Evolutionary conservation across 1,284 basidiomycete species (phyloP).

Genomic region (Leccinum pallidistipes): DNA sequence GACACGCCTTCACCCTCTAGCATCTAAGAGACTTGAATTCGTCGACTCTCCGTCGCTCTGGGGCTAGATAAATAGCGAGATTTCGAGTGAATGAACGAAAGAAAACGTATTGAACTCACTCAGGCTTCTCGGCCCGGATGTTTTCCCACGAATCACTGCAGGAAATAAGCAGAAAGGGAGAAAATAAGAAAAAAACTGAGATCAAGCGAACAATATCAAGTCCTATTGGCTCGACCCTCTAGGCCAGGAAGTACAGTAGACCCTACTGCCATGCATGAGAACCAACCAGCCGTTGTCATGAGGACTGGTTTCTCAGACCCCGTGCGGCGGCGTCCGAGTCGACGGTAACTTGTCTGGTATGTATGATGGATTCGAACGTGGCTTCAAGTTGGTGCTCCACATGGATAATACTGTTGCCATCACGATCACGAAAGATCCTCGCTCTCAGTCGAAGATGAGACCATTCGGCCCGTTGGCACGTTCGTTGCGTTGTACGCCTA

Average conservation of each 20-base stretch:
- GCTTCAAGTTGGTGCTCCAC: not conserved
- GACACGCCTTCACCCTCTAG: not conserved
- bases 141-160: too few relatives aligned
- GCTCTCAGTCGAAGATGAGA: not conserved
- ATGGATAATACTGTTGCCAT: not conserved
- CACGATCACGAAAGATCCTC: not conserved
- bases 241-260: too few relatives aligned
- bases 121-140: too few relatives aligned
- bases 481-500: not conserved
- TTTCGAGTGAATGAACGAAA: too few relatives aligned
- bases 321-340: not conserved
- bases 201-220: not conserved
- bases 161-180: too few relatives aligned
- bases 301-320: not conserved
- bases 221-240: not conserved
- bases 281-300: not conserved
- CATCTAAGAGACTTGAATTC: too few relatives aligned
- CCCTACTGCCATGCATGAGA: not conserved
- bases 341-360: not conserved
- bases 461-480: not conserved
- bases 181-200: not conserved
- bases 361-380: not conserved
- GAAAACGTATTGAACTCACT: too few relatives aligned
- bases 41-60: too few relatives aligned
- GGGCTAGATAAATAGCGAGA: too few relatives aligned